Percentiles rank a stretch among this genome's conserved stretches.
These are phyloP conservation scores for Thraustotheca clavata DNA, from an alignment of 352 stramenopile genomes.

Conservation along the genomic window DNA sequence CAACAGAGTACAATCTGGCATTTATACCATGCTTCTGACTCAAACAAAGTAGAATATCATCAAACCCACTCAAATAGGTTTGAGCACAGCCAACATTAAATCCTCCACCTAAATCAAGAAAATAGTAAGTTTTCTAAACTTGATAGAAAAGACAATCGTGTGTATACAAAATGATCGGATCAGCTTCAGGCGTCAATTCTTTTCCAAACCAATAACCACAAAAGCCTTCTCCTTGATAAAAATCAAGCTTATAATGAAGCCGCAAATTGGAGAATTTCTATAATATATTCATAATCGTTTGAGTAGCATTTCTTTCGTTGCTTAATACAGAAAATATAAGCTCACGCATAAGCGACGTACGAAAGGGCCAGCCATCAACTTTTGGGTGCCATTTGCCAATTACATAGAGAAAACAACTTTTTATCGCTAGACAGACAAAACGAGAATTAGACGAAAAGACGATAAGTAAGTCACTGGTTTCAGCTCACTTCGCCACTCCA, in stretches of 20 bases:
- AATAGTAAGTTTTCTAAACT: background rate
- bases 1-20: background rate
- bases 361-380: slow-evolving; percentile 12
- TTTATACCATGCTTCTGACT: background rate
- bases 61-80: background rate
- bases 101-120: no score
- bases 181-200: background rate
- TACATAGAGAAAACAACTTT: no score
- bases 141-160: no score
- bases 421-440: no score
- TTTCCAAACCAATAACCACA: slow-evolving; percentile 8
- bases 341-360: background rate
- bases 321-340: background rate
- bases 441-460: no score
- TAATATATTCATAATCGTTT: background rate
- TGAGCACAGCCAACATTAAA: background rate
- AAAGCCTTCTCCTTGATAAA: slow-evolving; percentile 1
- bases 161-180: slow-evolving; percentile 9
- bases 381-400: no score
- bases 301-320: background rate
- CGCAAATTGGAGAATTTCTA: background rate
- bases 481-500: no score
- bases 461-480: no score
- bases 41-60: background rate
- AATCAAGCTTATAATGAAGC: background rate